phyloP scores from a whole-genome alignment of 2,329 filamentous ascomycete genomes.

The Dothideomycetes sp. region DNA sequence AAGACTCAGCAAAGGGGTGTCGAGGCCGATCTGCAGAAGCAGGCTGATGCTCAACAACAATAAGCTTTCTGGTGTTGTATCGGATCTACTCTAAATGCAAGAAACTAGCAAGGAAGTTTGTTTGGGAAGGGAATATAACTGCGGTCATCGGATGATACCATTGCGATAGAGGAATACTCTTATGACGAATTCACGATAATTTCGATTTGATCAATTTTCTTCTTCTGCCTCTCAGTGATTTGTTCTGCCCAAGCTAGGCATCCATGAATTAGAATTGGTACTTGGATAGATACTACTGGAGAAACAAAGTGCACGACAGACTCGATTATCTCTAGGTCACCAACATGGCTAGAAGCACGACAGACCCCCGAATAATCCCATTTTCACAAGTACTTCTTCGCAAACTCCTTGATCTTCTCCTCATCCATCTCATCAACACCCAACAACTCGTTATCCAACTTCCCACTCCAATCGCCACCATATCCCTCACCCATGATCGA shows the following conservation, averaged over 20 bases:
- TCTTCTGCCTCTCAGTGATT: too few species aligned
- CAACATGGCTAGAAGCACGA: too few species aligned
- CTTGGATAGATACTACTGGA: too few species aligned
- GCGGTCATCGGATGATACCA: background rate
- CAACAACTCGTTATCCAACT: conserved; percentile 30
- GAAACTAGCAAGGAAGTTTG: conserved; percentile 1
- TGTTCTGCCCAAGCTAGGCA: too few species aligned
- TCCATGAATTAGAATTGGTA: too few species aligned
- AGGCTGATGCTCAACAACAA: conserved; percentile 33
- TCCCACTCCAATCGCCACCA: conserved; percentile 23
- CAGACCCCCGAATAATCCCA: too few species aligned
- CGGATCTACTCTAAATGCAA: background rate
- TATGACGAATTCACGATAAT: conserved; percentile 6
- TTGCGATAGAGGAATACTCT: conserved; percentile 3
- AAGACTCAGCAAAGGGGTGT: conserved; percentile 79
- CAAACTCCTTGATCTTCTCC: conserved; percentile 22
- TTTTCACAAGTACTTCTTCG: conserved; percentile 16
- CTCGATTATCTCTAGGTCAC: too few species aligned
- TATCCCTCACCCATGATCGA: conserved; percentile 24
- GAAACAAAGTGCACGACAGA: too few species aligned
- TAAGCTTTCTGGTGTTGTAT: too few species aligned
- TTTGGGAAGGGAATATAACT: conserved; percentile 5
- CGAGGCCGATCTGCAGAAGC: conserved; percentile 70
- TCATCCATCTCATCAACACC: conserved; percentile 26
- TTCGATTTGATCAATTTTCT: background rate